Evolutionary conservation across 2,329 filamentous ascomycete genomes (phyloP).

Genomic region (Monilinia aucupariae): DNA sequence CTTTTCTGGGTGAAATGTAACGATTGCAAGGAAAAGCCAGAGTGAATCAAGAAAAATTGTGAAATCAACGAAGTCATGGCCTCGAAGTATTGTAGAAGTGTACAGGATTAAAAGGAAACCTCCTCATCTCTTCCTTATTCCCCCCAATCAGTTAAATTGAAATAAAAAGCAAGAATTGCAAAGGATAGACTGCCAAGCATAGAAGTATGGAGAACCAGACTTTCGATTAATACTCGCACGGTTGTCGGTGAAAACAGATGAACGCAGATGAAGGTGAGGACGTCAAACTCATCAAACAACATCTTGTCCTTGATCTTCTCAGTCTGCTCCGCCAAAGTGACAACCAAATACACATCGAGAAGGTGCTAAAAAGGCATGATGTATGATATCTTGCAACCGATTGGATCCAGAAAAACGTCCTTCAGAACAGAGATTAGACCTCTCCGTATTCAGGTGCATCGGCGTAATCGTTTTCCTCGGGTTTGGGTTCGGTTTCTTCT

Average conservation of each 20-base stretch:
- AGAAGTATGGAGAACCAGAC: not conserved
- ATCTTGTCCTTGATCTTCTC: constrained; percentile 17
- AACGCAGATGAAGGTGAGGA: not conserved
- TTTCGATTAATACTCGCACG: constrained; percentile 1
- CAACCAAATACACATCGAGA: constrained; percentile 15
- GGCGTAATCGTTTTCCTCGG: constrained; percentile 30
- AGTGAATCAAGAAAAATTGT: not conserved
- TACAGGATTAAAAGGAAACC: not conserved
- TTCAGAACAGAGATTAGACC: constrained; percentile 10
- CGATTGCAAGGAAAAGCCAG: constrained; percentile 6
- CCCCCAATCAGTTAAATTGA: constrained; percentile 4
- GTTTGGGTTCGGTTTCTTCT: constrained; percentile 23
- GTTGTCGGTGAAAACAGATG: not conserved
- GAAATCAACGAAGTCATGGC: not conserved
- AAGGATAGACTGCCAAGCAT: constrained; percentile 1
- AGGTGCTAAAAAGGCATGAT: not conserved
- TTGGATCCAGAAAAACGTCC: not conserved
- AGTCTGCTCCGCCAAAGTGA: constrained; percentile 9
- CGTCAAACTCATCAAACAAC: constrained; percentile 20
- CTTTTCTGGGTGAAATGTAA: constrained; percentile 9
- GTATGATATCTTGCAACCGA: not conserved
- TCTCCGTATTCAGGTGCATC: constrained; percentile 25
- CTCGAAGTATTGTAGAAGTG: constrained; percentile 6
- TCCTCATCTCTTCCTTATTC: not conserved
- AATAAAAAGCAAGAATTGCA: constrained; percentile 10